A percentile compares a stretch with the other conserved stretches of the same genome.
Conservation (phyloP, 2,329 filamentous ascomycete genomes). For the Claviceps capensis region DNA sequence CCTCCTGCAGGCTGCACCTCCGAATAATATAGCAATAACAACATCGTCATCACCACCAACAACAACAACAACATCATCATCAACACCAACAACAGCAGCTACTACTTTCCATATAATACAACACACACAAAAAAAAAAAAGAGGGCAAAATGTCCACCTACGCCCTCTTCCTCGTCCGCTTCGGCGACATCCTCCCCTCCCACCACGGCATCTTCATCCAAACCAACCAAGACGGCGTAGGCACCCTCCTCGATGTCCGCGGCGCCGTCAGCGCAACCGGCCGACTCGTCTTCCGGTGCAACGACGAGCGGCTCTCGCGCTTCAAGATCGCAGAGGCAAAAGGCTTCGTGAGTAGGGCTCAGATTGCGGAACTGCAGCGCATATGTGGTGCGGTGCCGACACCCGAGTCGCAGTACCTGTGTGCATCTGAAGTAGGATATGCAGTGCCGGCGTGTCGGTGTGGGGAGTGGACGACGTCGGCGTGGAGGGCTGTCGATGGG, state of each 20-base stretch:
- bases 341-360: slow-evolving; percentile 1
- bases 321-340: slow-evolving; percentile 1
- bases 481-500: neutral
- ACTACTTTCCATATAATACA: no score
- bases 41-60: no score
- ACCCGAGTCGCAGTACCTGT: slow-evolving; percentile 2
- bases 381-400: slow-evolving; percentile 1
- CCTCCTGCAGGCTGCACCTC: no score
- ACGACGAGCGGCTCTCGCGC: slow-evolving; percentile 1
- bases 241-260: slow-evolving; percentile 4
- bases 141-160: neutral
- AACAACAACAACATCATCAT: no score
- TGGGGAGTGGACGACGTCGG: slow-evolving; percentile 1
- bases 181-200: neutral
- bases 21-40: no score
- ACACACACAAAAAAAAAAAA: neutral
- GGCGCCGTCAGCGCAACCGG: slow-evolving; percentile 4
- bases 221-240: slow-evolving; percentile 2
- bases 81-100: neutral
- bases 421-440: neutral
- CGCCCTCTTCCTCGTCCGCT: slow-evolving; percentile 1
- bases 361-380: neutral
- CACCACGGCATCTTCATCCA: slow-evolving; percentile 5
- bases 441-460: slow-evolving; percentile 4
- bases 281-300: slow-evolving; percentile 1